phyloP scores from a whole-genome alignment of 495 filamentous ascomycete genomes.

The Thermothielavioides terrestris region DNA sequence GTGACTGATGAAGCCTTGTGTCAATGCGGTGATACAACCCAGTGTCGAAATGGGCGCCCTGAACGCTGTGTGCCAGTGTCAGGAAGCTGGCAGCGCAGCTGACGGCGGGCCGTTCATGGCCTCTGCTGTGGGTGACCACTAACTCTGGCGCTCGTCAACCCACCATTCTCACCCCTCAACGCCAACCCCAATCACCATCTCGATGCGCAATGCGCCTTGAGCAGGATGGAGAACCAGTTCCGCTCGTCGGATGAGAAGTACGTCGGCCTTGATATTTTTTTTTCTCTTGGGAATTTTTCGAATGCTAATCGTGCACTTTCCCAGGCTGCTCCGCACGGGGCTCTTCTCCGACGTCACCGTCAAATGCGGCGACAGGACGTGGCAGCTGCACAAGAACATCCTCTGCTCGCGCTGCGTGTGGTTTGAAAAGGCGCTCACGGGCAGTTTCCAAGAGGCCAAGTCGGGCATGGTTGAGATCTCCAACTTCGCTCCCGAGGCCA shows the following conservation, averaged over 20 bases:
- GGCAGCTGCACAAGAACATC: constrained; percentile 25
- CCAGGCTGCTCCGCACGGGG: constrained; percentile 18
- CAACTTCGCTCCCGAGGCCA: constrained; percentile 13
- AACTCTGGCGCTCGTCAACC: too few species aligned
- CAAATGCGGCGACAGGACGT: constrained; percentile 17
- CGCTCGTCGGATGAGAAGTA: constrained; percentile 12
- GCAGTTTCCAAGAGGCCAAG: constrained; percentile 18
- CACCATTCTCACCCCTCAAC: too few species aligned
- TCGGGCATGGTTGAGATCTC: constrained; percentile 15
- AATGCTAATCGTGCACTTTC: background rate
- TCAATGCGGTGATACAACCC: too few species aligned
- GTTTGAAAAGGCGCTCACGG: constrained; percentile 23
- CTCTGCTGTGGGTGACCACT: too few species aligned
- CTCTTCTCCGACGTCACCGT: constrained; percentile 22
- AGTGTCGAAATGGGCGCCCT: too few species aligned
- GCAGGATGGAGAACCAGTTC: constrained; percentile 11
- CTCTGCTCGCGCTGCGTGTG: constrained; percentile 23
- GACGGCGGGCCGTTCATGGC: too few species aligned
- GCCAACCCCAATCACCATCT: too few species aligned
- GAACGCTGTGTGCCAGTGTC: too few species aligned
- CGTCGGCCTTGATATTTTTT: background rate
- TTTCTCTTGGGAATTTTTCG: too few species aligned
- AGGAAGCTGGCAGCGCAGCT: too few species aligned
- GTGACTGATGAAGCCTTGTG: too few species aligned
- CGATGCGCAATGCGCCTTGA: too few species aligned